A percentile compares a stretch with the other conserved stretches of the same genome.
phyloP scores from a whole-genome alignment of 306 rosid genomes.

The Cercis canadensis region DNA sequence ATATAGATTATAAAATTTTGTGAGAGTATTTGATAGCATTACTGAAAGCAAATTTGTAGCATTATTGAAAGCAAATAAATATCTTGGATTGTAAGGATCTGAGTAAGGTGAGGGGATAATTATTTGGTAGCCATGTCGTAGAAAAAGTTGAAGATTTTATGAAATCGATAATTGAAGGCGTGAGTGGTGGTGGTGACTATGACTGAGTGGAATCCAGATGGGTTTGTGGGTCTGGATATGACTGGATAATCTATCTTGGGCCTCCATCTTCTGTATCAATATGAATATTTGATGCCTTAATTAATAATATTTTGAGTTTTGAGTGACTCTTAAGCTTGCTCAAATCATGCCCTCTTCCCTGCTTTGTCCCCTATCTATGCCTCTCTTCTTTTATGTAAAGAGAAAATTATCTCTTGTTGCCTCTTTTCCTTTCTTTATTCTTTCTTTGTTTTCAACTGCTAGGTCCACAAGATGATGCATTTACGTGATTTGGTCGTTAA shows the following conservation, averaged over 20 bases:
- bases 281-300: background rate
- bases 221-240: constrained; percentile 34
- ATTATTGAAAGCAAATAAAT: background rate
- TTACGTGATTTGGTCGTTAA: constrained; percentile 31
- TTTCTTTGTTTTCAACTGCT: background rate
- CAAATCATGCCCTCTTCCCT: constrained; percentile 39
- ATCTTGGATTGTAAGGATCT: background rate
- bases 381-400: constrained; percentile 13
- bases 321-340: constrained; percentile 41
- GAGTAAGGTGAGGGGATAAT: background rate
- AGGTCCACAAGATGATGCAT: constrained; percentile 31
- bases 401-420: background rate
- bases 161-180: constrained; percentile 35
- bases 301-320: constrained; percentile 27
- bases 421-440: constrained; percentile 37
- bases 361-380: constrained; percentile 34
- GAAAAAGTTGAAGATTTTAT: background rate
- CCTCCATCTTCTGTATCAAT: constrained; percentile 17
- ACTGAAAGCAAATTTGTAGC: too few relatives aligned
- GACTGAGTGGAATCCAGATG: constrained; percentile 37
- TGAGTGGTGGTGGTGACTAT: constrained; percentile 36
- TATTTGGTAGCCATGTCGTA: background rate
- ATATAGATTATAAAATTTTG: too few relatives aligned
- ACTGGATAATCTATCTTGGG: too few relatives aligned
- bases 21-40: too few relatives aligned